A percentile compares a stretch with the other conserved stretches of the same genome.
Evolutionary conservation across 2,329 filamentous ascomycete species (phyloP).

Genomic region (Ophiosphaerella herpotricha): DNA sequence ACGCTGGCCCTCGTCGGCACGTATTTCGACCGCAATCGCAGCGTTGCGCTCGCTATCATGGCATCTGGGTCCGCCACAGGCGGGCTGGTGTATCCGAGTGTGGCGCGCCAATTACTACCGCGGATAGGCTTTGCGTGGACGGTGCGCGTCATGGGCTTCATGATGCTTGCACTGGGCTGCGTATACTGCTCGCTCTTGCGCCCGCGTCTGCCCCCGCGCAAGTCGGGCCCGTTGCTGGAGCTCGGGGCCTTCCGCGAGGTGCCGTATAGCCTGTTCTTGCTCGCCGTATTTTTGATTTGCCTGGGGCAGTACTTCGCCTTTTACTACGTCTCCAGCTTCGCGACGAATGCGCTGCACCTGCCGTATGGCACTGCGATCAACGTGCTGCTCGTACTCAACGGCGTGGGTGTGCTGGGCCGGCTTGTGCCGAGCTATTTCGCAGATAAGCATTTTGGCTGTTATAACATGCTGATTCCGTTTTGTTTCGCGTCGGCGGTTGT

Average conservation of each 20-base stretch:
- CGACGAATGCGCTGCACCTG: slow-evolving; percentile 51
- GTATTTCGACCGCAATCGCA: slow-evolving; percentile 65
- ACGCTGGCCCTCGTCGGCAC: slow-evolving; percentile 47
- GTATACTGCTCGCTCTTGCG: slow-evolving; percentile 46
- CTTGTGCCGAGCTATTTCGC: slow-evolving; percentile 59
- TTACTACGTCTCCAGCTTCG: slow-evolving; percentile 52
- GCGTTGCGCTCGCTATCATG: slow-evolving; percentile 63
- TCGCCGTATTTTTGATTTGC: slow-evolving; percentile 40
- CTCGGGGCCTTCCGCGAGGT: slow-evolving; percentile 48
- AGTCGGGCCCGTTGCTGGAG: slow-evolving; percentile 50
- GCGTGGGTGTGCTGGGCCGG: slow-evolving; percentile 60
- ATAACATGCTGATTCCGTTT: slow-evolving; percentile 62
- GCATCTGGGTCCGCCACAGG: slow-evolving; percentile 66
- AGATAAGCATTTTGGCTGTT: slow-evolving; percentile 57
- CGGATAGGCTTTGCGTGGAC: slow-evolving; percentile 68
- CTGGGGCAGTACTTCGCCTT: slow-evolving; percentile 51
- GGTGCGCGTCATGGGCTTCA: slow-evolving; percentile 64
- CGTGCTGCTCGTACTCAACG: slow-evolving; percentile 63
- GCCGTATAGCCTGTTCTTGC: slow-evolving; percentile 46
- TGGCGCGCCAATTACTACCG: slow-evolving; percentile 60
- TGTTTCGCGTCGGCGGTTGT: slow-evolving; percentile 53
- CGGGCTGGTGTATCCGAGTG: slow-evolving; percentile 65
- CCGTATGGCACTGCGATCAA: slow-evolving; percentile 57
- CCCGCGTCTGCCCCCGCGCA: slow-evolving; percentile 50
- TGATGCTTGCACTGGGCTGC: slow-evolving; percentile 55